Conservation (phyloP, 495 filamentous ascomycete genomes). For the Hypoxylon intermedium region DNA sequence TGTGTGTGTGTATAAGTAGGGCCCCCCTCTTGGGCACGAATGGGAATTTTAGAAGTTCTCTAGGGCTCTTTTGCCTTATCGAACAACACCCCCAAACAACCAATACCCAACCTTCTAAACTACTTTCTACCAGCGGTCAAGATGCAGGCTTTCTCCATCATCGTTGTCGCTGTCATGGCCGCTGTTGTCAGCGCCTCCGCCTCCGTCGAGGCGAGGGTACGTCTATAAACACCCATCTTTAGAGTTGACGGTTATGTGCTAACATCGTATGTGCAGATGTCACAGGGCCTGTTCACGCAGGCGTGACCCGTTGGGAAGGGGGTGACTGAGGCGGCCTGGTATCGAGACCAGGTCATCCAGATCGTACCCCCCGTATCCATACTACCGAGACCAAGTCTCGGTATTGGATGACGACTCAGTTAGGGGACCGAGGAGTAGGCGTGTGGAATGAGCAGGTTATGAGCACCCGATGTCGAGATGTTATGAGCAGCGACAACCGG, state of each 20-base stretch:
- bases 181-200: constrained; percentile 22
- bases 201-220: constrained; percentile 29
- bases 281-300: constrained; percentile 17
- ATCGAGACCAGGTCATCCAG: constrained; percentile 9
- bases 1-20: constrained; percentile 23
- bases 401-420: constrained; percentile 23
- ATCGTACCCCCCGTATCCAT: constrained; percentile 20
- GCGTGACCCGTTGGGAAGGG: constrained; percentile 20
- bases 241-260: neutral
- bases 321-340: neutral
- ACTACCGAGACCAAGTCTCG: constrained; percentile 9
- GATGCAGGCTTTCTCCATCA: constrained; percentile 34
- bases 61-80: constrained; percentile 29
- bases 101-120: constrained; percentile 1
- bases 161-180: constrained; percentile 34
- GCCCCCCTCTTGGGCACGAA: constrained; percentile 6
- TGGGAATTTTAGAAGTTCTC: constrained; percentile 14
- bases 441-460: constrained; percentile 32
- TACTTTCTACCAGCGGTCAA: constrained; percentile 15
- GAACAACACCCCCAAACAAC: constrained; percentile 25
- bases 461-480: constrained; percentile 21
- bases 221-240: neutral
- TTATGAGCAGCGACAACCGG: constrained; percentile 31
- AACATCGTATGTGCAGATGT: constrained; percentile 8
- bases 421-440: constrained; percentile 10